Conservation (phyloP, 2,329 filamentous ascomycete genomes). For the Chaetomium sp. region DNA sequence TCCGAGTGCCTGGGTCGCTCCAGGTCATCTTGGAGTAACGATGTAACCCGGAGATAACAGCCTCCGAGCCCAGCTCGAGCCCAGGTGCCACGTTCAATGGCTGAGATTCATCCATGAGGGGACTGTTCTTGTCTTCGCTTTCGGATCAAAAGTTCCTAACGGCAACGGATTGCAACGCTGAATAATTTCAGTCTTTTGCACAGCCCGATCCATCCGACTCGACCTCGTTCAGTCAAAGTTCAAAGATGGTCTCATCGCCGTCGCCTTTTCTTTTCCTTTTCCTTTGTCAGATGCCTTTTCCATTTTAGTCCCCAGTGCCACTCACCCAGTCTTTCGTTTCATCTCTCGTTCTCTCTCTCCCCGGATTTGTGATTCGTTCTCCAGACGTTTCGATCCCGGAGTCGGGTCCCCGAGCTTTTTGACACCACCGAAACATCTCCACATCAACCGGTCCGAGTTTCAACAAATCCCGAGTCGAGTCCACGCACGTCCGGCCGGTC, state of each 20-base stretch:
- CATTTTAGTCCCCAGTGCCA: not conserved
- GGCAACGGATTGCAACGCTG: slow-evolving; percentile 13
- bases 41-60: not conserved
- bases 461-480: not conserved
- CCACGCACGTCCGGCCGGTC: not conserved
- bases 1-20: not conserved
- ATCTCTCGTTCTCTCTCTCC: not conserved
- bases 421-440: not conserved
- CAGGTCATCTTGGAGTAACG: not conserved
- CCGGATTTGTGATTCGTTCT: not conserved
- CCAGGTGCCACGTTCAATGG: not conserved
- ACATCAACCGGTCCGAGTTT: not conserved
- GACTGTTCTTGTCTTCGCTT: not conserved
- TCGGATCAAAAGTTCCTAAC: slow-evolving; percentile 1
- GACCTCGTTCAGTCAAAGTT: not conserved
- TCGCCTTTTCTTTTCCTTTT: not conserved
- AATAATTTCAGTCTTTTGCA: slow-evolving; percentile 9
- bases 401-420: not conserved
- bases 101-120: not conserved
- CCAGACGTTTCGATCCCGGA: not conserved
- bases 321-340: not conserved
- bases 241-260: slow-evolving; percentile 5
- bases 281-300: not conserved
- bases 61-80: too few relatives aligned
- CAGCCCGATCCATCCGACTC: slow-evolving; percentile 1